phyloP scores from a whole-genome alignment of 2,329 filamentous ascomycete genomes.

The Mollisia scopiformis region DNA sequence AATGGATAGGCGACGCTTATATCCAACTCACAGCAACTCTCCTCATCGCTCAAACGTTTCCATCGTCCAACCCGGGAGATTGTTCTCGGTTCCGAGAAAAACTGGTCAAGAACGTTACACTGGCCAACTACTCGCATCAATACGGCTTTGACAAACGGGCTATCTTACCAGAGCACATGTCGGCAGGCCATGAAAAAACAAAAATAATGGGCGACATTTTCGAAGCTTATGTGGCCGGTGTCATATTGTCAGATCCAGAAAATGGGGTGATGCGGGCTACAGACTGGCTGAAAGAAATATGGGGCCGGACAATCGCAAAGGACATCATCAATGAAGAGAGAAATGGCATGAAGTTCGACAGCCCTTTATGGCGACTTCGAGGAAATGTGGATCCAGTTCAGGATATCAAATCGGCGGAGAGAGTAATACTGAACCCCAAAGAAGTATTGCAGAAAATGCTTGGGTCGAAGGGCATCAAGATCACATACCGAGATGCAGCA shows the following conservation, averaged over 20 bases:
- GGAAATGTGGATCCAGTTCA: constrained; percentile 19
- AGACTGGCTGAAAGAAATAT: constrained; percentile 75
- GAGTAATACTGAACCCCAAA: constrained; percentile 49
- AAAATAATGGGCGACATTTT: constrained; percentile 89
- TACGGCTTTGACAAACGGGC: constrained; percentile 74
- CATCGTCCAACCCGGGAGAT: constrained; percentile 65
- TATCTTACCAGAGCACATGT: constrained; percentile 42
- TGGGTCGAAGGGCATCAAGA: constrained; percentile 52
- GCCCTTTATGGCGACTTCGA: constrained; percentile 33
- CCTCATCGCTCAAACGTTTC: constrained; percentile 76
- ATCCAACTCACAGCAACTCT: constrained; percentile 76
- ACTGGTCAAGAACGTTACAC: constrained; percentile 78
- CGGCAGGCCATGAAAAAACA: constrained; percentile 47
- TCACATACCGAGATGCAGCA: constrained; percentile 64
- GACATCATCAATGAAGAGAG: constrained; percentile 50
- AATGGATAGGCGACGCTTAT: constrained; percentile 89
- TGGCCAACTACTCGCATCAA: constrained; percentile 67
- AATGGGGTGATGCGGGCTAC: constrained; percentile 64
- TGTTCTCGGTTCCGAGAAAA: constrained; percentile 77
- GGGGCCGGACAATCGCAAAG: constrained; percentile 65
- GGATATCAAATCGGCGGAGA: background rate
- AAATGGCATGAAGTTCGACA: constrained; percentile 23
- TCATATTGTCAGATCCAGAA: constrained; percentile 68
- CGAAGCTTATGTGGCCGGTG: constrained; percentile 84
- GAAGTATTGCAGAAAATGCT: constrained; percentile 55